Conservation (phyloP, 257 asterid species). For the Hygrophila difformis region DNA sequence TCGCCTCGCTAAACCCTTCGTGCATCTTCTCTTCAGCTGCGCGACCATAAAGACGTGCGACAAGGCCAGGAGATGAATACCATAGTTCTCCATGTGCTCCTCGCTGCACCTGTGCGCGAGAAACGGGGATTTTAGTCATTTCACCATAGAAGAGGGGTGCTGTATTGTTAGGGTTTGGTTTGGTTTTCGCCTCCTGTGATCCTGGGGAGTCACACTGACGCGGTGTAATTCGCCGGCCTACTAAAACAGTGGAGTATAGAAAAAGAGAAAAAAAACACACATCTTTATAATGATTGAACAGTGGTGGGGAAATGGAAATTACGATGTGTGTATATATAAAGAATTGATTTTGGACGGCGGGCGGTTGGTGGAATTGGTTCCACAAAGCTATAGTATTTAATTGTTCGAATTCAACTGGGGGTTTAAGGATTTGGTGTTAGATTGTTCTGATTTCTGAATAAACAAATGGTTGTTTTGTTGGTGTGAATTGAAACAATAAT, state of each 20-base stretch:
- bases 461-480: too few relatives aligned
- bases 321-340: too few relatives aligned
- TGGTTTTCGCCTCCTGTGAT: too few relatives aligned
- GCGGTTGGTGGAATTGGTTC: too few relatives aligned
- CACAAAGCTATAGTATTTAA: too few relatives aligned
- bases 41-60: slow-evolving; percentile 78
- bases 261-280: too few relatives aligned
- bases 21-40: slow-evolving; percentile 71
- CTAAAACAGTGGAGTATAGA: neutral
- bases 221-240: slow-evolving; percentile 22
- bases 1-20: slow-evolving; percentile 36
- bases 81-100: slow-evolving; percentile 72
- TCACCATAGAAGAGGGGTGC: neutral
- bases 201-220: slow-evolving; percentile 13
- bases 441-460: too few relatives aligned
- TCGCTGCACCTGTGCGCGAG: slow-evolving; percentile 47
- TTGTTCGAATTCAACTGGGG: neutral
- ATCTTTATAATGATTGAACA: too few relatives aligned
- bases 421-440: neutral
- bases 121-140: slow-evolving; percentile 20
- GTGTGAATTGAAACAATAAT: too few relatives aligned
- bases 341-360: too few relatives aligned
- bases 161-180: too few relatives aligned
- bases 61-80: slow-evolving; percentile 66
- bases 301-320: too few relatives aligned